phyloP scores from a whole-genome alignment of 2,329 filamentous ascomycete species.

The Metarhizium brunneum region DNA sequence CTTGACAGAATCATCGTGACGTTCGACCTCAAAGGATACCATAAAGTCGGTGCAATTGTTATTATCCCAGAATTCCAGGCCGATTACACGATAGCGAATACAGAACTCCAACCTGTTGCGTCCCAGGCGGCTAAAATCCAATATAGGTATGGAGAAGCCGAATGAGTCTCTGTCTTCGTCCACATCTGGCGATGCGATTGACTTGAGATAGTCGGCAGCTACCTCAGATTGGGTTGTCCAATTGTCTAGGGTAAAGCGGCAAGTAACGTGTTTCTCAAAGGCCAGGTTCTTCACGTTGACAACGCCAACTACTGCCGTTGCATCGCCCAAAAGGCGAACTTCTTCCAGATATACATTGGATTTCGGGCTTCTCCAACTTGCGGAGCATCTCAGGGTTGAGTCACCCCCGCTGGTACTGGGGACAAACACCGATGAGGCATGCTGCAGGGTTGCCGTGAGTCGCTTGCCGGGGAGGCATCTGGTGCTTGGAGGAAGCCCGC shows the following conservation, averaged over 20 bases:
- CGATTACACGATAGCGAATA: slow-evolving; percentile 75
- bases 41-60: slow-evolving; percentile 69
- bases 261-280: slow-evolving; percentile 74
- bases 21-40: background rate
- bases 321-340: slow-evolving; percentile 41
- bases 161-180: slow-evolving; percentile 56
- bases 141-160: slow-evolving; percentile 85
- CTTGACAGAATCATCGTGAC: background rate
- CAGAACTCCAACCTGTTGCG: slow-evolving; percentile 89
- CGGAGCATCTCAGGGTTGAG: background rate
- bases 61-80: slow-evolving; percentile 91
- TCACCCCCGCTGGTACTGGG: background rate
- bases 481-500: background rate
- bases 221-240: slow-evolving; percentile 99
- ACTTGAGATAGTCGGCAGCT: slow-evolving; percentile 61
- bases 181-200: background rate
- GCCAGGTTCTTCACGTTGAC: slow-evolving; percentile 79
- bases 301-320: slow-evolving; percentile 74
- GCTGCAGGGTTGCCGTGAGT: background rate
- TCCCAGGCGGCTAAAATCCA: slow-evolving; percentile 83
- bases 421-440: background rate
- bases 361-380: background rate
- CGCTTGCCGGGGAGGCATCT: background rate
- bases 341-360: background rate
- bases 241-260: slow-evolving; percentile 90